These are phyloP conservation scores for Hypsizygus marmoreus DNA, from an alignment of 768 basidiomycete species.

Conservation along the genomic window DNA sequence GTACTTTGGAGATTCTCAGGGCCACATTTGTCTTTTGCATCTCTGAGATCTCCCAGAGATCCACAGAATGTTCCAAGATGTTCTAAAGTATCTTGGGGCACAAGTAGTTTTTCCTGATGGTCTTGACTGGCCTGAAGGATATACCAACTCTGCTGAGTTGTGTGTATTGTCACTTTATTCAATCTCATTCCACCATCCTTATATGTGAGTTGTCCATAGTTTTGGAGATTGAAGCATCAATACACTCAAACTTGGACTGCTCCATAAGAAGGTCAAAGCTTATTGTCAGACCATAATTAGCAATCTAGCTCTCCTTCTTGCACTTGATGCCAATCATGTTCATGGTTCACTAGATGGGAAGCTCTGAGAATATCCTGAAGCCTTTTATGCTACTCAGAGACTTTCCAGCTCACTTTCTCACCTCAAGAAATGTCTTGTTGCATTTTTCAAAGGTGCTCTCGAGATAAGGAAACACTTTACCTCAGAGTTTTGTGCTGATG, in stretches of 20 bases:
- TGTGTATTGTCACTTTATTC: slow-evolving; percentile 24
- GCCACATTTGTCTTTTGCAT: too few species aligned
- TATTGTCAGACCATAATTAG: slow-evolving; percentile 23
- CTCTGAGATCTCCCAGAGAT: too few species aligned
- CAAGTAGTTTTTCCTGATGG: too few species aligned
- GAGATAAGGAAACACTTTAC: slow-evolving; percentile 28
- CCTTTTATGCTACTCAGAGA: slow-evolving; percentile 16
- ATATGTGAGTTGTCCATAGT: slow-evolving; percentile 25
- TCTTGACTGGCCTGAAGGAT: slow-evolving; percentile 23
- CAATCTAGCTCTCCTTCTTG: slow-evolving; percentile 20
- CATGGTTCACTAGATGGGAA: slow-evolving; percentile 26
- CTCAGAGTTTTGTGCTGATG: slow-evolving; percentile 24
- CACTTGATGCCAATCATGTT: slow-evolving; percentile 12
- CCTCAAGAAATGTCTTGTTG: slow-evolving; percentile 14
- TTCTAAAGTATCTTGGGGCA: too few species aligned
- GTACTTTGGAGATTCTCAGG: too few species aligned
- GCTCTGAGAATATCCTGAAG: slow-evolving; percentile 22
- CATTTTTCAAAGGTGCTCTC: slow-evolving; percentile 27
- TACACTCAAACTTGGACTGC: slow-evolving; percentile 26
- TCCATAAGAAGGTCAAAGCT: slow-evolving; percentile 18
- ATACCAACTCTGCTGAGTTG: slow-evolving; percentile 29
- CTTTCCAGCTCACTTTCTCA: slow-evolving; percentile 17
- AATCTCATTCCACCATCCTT: slow-evolving; percentile 28
- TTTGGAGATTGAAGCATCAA: slow-evolving; percentile 15
- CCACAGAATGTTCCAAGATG: too few species aligned